These are phyloP conservation scores for Plenodomus biglobosus DNA, from an alignment of 2,329 filamentous ascomycete species.

Conservation along the genomic window DNA sequence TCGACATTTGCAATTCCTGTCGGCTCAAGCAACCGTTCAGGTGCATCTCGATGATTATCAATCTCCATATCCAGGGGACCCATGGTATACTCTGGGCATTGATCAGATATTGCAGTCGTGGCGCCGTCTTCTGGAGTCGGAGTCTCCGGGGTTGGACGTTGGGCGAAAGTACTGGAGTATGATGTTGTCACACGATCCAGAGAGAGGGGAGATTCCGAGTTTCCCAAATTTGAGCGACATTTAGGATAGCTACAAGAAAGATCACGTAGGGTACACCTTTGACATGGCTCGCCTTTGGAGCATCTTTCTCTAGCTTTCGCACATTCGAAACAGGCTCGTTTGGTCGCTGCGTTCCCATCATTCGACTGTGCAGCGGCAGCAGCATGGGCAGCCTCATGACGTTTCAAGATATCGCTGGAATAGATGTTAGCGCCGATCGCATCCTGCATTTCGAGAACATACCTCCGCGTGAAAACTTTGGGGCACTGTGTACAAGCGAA, in stretches of 20 bases:
- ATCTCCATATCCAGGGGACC: no score
- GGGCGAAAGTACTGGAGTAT: no score
- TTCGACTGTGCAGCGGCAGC: not conserved
- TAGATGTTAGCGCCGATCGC: not conserved
- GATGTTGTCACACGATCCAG: not conserved
- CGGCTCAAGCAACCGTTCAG: not conserved
- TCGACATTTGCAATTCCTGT: not conserved
- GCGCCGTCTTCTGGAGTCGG: no score
- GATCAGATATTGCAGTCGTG: no score
- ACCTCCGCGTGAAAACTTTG: constrained; percentile 10
- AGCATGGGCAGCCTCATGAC: constrained; percentile 10
- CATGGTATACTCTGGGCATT: no score
- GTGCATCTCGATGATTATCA: no score
- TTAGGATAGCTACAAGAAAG: constrained; percentile 10
- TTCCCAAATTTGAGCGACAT: not conserved
- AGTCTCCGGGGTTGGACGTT: no score
- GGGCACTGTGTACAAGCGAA: constrained; percentile 7
- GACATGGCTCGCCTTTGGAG: constrained; percentile 7
- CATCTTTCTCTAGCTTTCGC: constrained; percentile 10
- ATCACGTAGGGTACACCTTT: constrained; percentile 6
- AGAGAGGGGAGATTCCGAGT: not conserved
- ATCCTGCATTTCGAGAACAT: not conserved
- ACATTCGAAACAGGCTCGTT: constrained; percentile 9
- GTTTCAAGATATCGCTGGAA: constrained; percentile 8
- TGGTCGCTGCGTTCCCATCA: constrained; percentile 1